Conservation (phyloP, 495 filamentous ascomycete species). For the Hyaloscypha bicolor region DNA sequence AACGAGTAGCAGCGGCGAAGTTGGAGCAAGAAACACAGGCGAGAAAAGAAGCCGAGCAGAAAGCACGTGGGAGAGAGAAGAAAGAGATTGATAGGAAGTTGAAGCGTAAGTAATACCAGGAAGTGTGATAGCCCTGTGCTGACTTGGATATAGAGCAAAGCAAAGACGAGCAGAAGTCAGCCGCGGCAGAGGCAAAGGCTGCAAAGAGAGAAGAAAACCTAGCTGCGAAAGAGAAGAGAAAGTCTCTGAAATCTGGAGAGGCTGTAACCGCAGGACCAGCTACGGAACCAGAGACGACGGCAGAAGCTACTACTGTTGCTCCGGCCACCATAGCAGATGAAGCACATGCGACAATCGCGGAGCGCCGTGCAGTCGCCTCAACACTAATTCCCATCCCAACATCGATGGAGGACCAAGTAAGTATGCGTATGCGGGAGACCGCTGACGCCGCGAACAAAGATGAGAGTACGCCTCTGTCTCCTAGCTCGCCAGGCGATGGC, state of each 20-base stretch:
- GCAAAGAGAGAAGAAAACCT: conserved; percentile 51
- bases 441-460: conserved; percentile 35
- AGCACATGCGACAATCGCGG: conserved; percentile 2
- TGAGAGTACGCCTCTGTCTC: conserved; percentile 16
- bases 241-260: conserved; percentile 15
- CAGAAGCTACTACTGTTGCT: neutral
- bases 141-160: conserved; percentile 40
- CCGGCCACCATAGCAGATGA: neutral
- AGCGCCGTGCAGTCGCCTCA: conserved; percentile 10
- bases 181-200: conserved; percentile 54
- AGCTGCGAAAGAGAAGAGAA: conserved; percentile 28
- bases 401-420: conserved; percentile 30
- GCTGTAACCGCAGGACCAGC: conserved; percentile 4
- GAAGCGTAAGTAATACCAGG: conserved; percentile 24
- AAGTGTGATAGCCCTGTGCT: neutral
- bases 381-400: conserved; percentile 26
- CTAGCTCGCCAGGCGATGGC: conserved; percentile 25
- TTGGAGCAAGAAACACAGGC: conserved; percentile 50
- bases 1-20: conserved; percentile 56
- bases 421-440: conserved; percentile 27
- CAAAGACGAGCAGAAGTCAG: conserved; percentile 50
- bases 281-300: neutral
- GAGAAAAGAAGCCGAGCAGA: conserved; percentile 48
- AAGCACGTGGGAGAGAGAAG: conserved; percentile 35
- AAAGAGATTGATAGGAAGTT: conserved; percentile 32